Percentiles rank a stretch among this genome's conserved stretches.
Evolutionary conservation across 805 yeast genomes (phyloP).

Genomic region (Spencermartinsiella europaea): DNA sequence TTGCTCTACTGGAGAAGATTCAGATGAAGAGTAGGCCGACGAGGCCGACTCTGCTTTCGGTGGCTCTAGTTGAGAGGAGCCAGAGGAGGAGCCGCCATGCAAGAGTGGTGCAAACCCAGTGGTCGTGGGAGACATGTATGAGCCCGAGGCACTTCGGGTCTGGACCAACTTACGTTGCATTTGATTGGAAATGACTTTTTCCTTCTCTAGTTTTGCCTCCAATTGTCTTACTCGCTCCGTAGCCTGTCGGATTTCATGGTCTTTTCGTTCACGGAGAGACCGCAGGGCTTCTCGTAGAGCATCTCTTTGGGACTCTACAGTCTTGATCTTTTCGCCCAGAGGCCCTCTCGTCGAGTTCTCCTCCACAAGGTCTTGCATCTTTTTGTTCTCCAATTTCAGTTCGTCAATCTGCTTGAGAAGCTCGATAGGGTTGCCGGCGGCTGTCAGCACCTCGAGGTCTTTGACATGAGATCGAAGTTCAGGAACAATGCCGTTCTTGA

Average conservation of each 20-base stretch:
- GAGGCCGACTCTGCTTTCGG: neutral
- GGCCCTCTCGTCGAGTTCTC: conserved; percentile 30
- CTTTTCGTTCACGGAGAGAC: conserved; percentile 36
- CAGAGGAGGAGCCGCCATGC: neutral
- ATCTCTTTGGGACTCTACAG: conserved; percentile 33
- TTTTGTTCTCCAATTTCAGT: conserved; percentile 30
- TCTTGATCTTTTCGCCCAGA: conserved; percentile 31
- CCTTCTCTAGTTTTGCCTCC: conserved; percentile 26
- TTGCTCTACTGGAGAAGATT: conserved; percentile 3
- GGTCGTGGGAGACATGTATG: conserved; percentile 1
- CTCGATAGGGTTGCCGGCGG: conserved; percentile 27
- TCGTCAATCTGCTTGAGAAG: conserved; percentile 29
- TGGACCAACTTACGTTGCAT: conserved; percentile 25
- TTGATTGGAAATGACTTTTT: conserved; percentile 18
- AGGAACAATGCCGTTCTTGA: conserved; percentile 23
- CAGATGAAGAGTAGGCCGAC: conserved; percentile 1
- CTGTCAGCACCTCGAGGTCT: conserved; percentile 23
- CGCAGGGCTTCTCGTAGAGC: conserved; percentile 37
- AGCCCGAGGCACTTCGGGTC: conserved; percentile 13
- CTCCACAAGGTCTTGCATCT: conserved; percentile 28
- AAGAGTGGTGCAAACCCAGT: neutral
- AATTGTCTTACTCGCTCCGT: conserved; percentile 27
- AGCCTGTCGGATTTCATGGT: conserved; percentile 31
- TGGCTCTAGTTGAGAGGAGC: neutral
- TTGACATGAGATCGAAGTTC: conserved; percentile 22